A percentile compares a stretch with the other conserved stretches of the same genome.
Conservation (phyloP, 148 eudicot genomes). For the Mesembryanthemum crystallinum region DNA sequence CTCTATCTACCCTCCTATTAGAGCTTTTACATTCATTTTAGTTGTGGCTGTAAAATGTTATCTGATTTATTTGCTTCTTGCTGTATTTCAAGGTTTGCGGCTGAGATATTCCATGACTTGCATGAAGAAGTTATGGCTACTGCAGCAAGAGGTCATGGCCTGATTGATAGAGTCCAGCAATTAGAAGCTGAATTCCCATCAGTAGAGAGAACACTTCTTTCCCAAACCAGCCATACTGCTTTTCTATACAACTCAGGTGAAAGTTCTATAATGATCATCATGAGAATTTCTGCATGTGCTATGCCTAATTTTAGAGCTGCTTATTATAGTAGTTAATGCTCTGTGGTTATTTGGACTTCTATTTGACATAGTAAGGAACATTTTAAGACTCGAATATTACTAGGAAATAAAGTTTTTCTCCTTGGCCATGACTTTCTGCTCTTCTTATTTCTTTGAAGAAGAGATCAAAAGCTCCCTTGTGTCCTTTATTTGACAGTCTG, state of each 20-base stretch:
- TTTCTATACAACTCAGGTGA: slow-evolving; percentile 71
- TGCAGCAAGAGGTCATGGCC: slow-evolving; percentile 81
- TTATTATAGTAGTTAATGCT: neutral
- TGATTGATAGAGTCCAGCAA: slow-evolving; percentile 82
- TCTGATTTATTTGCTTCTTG: slow-evolving; percentile 24
- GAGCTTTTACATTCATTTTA: neutral
- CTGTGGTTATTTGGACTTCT: neutral
- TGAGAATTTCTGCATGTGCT: slow-evolving; percentile 10
- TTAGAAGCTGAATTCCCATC: slow-evolving; percentile 79
- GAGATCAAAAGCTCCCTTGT: neutral
- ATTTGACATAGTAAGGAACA: neutral
- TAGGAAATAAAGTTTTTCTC: neutral
- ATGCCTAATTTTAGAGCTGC: neutral
- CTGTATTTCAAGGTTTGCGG: slow-evolving; percentile 74
- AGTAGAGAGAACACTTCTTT: slow-evolving; percentile 74
- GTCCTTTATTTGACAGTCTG: neutral
- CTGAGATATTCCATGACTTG: slow-evolving; percentile 91
- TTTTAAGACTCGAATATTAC: neutral
- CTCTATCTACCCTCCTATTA: neutral
- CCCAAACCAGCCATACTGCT: slow-evolving; percentile 76
- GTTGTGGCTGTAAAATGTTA: neutral
- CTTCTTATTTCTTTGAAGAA: neutral
- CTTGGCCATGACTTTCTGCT: neutral
- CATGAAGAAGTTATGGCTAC: slow-evolving; percentile 92
- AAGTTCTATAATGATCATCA: slow-evolving; percentile 5